phyloP scores from a whole-genome alignment of 1,284 basidiomycete species.

The Lentinula novae-zelandiae region DNA sequence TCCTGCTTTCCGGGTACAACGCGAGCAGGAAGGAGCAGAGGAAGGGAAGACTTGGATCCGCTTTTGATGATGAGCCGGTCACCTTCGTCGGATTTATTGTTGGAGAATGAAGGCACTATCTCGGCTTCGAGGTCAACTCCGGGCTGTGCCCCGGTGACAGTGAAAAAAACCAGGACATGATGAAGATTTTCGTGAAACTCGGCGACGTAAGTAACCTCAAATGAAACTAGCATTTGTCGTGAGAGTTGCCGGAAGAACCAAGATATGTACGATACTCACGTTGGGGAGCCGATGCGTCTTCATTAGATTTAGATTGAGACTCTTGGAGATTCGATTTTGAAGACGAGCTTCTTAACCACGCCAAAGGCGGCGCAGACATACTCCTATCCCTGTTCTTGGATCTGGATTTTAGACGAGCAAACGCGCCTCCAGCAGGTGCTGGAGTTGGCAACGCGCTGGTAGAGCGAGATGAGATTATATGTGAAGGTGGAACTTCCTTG shows the following conservation, averaged over 20 bases:
- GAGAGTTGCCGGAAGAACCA: slow-evolving; percentile 17
- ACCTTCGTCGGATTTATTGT: slow-evolving; percentile 34
- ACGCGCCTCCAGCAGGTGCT: neutral
- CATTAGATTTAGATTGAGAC: slow-evolving; percentile 26
- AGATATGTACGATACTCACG: slow-evolving; percentile 2
- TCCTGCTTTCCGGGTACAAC: slow-evolving; percentile 59
- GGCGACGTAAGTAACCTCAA: slow-evolving; percentile 71
- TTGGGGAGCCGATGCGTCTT: neutral
- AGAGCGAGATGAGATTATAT: slow-evolving; percentile 15
- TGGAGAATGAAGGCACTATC: slow-evolving; percentile 47
- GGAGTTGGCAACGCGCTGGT: neutral
- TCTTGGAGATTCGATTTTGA: slow-evolving; percentile 28
- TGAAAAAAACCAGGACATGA: slow-evolving; percentile 68
- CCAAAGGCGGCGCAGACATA: slow-evolving; percentile 66
- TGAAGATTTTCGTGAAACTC: slow-evolving; percentile 83
- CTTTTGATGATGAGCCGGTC: slow-evolving; percentile 59
- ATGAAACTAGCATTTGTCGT: slow-evolving; percentile 27
- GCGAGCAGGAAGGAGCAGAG: slow-evolving; percentile 63
- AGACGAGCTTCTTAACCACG: slow-evolving; percentile 52
- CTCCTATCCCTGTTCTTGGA: slow-evolving; percentile 54
- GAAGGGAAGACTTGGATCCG: slow-evolving; percentile 51
- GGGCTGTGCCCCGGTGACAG: slow-evolving; percentile 40
- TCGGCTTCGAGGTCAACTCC: slow-evolving; percentile 58
- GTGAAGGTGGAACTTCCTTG: slow-evolving; percentile 33
- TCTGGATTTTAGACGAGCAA: slow-evolving; percentile 25